Conservation (phyloP, 257 asterid species). For the Gentiana dahurica region DNA sequence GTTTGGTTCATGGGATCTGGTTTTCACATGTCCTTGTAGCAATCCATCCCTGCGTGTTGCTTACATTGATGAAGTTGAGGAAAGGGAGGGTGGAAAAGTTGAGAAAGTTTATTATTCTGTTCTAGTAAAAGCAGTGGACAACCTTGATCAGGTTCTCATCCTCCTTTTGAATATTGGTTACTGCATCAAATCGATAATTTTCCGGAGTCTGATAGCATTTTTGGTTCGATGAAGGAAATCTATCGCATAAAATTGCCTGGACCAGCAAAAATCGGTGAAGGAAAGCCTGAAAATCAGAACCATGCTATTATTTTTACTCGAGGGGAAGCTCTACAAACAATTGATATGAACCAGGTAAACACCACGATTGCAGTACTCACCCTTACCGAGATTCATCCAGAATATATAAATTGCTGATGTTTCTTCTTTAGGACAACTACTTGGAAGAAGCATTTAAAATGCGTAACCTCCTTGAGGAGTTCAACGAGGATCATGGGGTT, state of each 20-base stretch:
- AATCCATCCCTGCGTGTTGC: slow-evolving; percentile 98
- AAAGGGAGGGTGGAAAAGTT: slow-evolving; percentile 68
- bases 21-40: slow-evolving; percentile 24
- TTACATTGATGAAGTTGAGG: slow-evolving; percentile 94
- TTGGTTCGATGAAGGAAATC: slow-evolving; percentile 57
- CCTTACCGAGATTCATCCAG: slow-evolving; percentile 3
- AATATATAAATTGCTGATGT: slow-evolving; percentile 11
- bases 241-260: slow-evolving; percentile 97
- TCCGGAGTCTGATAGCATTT: slow-evolving; percentile 18
- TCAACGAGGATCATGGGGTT: slow-evolving; percentile 94
- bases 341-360: slow-evolving; percentile 97
- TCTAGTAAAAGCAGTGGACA: slow-evolving; percentile 87
- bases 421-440: slow-evolving; percentile 65
- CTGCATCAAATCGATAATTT: slow-evolving; percentile 3
- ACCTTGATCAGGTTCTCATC: slow-evolving; percentile 86
- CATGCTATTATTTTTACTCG: slow-evolving; percentile 90
- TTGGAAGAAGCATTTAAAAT: slow-evolving; percentile 97
- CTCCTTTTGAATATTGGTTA: slow-evolving; percentile 1
- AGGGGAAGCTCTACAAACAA: slow-evolving; percentile 98
- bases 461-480: slow-evolving; percentile 96
- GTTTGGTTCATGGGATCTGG: slow-evolving; percentile 8
- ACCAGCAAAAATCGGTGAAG: slow-evolving; percentile 91
- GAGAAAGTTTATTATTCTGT: slow-evolving; percentile 88
- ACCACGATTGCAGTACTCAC: slow-evolving; percentile 10
- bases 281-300: slow-evolving; percentile 98